Conservation (phyloP, 148 eudicot genomes). For the Nepenthes mirabilis region DNA sequence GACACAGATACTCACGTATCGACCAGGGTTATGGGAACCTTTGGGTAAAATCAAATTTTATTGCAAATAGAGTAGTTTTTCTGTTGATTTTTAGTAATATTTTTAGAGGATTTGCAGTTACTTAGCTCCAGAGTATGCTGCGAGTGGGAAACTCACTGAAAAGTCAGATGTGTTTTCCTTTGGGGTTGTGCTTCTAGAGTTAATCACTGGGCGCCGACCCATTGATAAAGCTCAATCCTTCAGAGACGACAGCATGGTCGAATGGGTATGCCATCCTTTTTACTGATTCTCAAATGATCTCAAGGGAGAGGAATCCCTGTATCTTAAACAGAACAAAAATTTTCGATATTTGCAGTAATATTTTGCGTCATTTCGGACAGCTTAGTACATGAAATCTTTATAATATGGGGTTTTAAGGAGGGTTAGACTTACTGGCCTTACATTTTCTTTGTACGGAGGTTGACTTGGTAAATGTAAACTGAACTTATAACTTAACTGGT, state of each 20-base stretch:
- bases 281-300: neutral
- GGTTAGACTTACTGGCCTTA: too few species aligned
- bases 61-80: neutral
- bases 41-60: constrained; percentile 35
- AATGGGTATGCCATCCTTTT: constrained; percentile 37
- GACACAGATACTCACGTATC: constrained; percentile 80
- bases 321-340: too few species aligned
- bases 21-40: constrained; percentile 86
- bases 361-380: neutral
- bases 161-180: constrained; percentile 64
- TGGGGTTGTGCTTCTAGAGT: constrained; percentile 65
- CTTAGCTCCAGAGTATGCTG: constrained; percentile 70
- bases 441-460: too few species aligned
- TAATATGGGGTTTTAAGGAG: too few species aligned
- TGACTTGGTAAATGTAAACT: too few species aligned
- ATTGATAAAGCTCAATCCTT: constrained; percentile 41
- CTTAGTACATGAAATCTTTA: neutral
- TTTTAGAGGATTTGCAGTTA: constrained; percentile 36
- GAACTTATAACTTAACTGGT: too few species aligned
- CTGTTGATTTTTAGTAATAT: constrained; percentile 2
- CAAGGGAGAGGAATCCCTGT: neutral
- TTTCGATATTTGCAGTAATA: neutral
- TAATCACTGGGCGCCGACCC: constrained; percentile 76
- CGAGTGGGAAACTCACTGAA: constrained; percentile 66
- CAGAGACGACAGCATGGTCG: constrained; percentile 61